phyloP scores from a whole-genome alignment of 148 eudicot genomes.

The Camellia sinensis region DNA sequence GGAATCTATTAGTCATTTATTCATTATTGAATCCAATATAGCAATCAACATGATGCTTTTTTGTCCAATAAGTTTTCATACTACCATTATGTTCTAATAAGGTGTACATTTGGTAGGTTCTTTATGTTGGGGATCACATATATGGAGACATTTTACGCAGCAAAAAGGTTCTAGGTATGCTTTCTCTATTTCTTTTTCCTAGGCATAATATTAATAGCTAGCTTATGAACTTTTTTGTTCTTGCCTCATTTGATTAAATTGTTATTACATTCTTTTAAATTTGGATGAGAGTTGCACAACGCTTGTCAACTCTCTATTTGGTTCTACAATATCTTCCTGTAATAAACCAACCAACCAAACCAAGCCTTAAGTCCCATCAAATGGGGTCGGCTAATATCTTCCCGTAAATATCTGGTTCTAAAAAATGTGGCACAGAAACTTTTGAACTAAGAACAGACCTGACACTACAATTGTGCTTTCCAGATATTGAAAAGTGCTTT shows the following conservation, averaged over 20 bases:
- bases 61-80: neutral
- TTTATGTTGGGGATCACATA: slow-evolving; percentile 96
- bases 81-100: neutral
- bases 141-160: slow-evolving; percentile 96
- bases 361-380: no score
- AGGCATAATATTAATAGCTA: no score
- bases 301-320: neutral
- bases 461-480: neutral
- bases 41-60: neutral
- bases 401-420: no score
- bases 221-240: neutral
- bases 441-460: neutral
- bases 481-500: no score
- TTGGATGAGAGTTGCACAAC: neutral
- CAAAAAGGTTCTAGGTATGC: slow-evolving; percentile 85
- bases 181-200: slow-evolving; percentile 10
- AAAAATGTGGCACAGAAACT: neutral
- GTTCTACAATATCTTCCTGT: neutral
- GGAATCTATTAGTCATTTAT: neutral
- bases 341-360: no score
- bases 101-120: slow-evolving; percentile 53
- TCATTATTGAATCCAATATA: neutral
- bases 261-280: neutral
- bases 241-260: neutral
- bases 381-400: no score